These are phyloP conservation scores for Fusarium marasasianum DNA, from an alignment of 2,329 filamentous ascomycete genomes.

Conservation along the genomic window DNA sequence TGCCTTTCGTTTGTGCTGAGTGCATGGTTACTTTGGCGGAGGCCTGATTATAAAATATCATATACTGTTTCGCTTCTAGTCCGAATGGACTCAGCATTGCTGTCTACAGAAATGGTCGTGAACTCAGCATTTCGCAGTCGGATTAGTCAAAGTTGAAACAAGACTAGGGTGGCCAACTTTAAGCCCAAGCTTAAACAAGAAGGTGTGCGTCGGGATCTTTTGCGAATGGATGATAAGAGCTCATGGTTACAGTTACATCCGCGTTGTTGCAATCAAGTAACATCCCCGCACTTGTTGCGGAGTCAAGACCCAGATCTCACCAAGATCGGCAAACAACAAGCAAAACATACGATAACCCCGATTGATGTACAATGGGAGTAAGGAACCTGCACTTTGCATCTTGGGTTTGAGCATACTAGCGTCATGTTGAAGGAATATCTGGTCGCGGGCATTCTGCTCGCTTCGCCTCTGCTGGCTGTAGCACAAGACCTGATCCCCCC, in stretches of 20 bases:
- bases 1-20: no score
- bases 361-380: background rate
- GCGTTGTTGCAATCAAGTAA: background rate
- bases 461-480: background rate
- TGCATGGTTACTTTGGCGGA: no score
- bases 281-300: background rate
- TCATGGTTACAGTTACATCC: constrained; percentile 10
- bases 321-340: background rate
- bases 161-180: background rate
- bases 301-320: background rate
- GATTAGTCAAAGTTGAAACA: no score
- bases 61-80: no score
- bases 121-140: no score
- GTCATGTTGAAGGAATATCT: background rate
- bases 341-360: background rate
- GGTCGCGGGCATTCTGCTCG: background rate
- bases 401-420: rapidly evolving
- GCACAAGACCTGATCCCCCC: constrained; percentile 14
- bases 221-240: background rate
- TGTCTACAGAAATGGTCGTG: no score
- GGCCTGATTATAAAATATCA: no score
- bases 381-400: rapidly evolving
- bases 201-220: background rate
- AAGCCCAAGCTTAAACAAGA: background rate
- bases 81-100: no score